These are phyloP conservation scores for Maudiozyma humilis DNA, from an alignment of 1,139 yeast genomes.

Conservation along the genomic window DNA sequence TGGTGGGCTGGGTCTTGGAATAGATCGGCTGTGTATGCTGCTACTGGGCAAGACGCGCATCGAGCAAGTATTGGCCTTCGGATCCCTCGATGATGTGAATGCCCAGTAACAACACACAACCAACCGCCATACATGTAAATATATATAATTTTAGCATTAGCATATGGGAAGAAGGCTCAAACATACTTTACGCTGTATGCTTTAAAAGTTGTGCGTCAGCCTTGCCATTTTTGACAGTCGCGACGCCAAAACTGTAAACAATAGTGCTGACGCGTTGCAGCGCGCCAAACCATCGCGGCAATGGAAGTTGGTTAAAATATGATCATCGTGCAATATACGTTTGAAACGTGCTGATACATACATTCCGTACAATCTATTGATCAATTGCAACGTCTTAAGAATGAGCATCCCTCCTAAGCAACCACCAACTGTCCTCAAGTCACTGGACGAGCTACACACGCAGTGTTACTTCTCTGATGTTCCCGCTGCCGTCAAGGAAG, in stretches of 20 bases:
- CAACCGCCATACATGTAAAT: not conserved
- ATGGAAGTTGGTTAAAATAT: too few species aligned
- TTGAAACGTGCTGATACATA: too few species aligned
- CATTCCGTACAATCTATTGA: too few species aligned
- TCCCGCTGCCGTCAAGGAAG: slow-evolving; percentile 24
- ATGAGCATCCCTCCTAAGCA: slow-evolving; percentile 3
- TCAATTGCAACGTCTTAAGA: not conserved
- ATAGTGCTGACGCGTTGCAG: not conserved
- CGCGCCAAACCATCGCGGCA: not conserved
- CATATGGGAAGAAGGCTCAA: not conserved
- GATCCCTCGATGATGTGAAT: slow-evolving; percentile 64
- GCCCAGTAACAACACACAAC: slow-evolving; percentile 35
- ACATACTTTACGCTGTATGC: too few species aligned
- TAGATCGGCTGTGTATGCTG: slow-evolving; percentile 81
- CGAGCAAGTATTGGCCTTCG: slow-evolving; percentile 76
- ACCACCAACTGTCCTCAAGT: slow-evolving; percentile 27
- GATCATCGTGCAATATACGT: too few species aligned
- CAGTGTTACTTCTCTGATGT: slow-evolving; percentile 34
- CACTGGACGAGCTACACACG: slow-evolving; percentile 22
- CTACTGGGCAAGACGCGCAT: slow-evolving; percentile 58
- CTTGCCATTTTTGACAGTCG: too few species aligned
- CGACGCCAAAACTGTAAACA: too few species aligned
- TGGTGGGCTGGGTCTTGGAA: slow-evolving; percentile 96
- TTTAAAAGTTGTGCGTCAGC: too few species aligned
- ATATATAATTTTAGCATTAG: not conserved